Conservation (phyloP, 139 green algal species). For the Chlorella sp. region DNA sequence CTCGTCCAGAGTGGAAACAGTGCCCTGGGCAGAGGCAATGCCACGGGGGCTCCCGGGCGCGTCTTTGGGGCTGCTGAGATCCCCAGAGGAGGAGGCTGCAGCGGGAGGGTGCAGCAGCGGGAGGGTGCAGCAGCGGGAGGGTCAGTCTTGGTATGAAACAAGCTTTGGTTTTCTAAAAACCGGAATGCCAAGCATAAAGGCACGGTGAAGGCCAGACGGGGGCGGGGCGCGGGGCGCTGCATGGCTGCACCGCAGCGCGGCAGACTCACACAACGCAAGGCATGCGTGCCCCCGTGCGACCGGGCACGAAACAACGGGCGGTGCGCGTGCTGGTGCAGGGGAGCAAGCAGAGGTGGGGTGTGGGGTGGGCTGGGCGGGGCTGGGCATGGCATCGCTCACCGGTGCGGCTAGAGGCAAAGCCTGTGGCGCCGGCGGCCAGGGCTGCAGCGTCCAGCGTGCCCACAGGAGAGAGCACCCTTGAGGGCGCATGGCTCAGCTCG, state of each 20-base stretch:
- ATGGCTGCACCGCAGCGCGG: no score
- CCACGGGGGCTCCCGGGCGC: slow-evolving; percentile 2
- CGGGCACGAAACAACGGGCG: no score
- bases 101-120: no score
- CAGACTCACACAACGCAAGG: no score
- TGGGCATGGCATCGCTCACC: background rate
- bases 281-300: no score
- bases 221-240: no score
- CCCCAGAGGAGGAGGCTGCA: slow-evolving; percentile 1
- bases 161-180: no score
- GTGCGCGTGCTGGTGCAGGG: background rate
- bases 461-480: background rate
- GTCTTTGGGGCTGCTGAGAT: slow-evolving; percentile 17
- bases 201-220: no score
- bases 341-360: no score
- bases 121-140: no score
- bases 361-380: background rate
- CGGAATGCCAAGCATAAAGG: no score
- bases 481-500: background rate
- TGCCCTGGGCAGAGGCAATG: background rate
- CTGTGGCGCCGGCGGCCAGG: background rate
- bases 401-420: slow-evolving; percentile 1
- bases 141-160: no score
- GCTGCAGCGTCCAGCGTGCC: slow-evolving; percentile 1
- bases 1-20: background rate